Base-by-base conservation (phyloP, 2,329 filamentous ascomycete species). In the Magnaporthales sp. region DNA sequence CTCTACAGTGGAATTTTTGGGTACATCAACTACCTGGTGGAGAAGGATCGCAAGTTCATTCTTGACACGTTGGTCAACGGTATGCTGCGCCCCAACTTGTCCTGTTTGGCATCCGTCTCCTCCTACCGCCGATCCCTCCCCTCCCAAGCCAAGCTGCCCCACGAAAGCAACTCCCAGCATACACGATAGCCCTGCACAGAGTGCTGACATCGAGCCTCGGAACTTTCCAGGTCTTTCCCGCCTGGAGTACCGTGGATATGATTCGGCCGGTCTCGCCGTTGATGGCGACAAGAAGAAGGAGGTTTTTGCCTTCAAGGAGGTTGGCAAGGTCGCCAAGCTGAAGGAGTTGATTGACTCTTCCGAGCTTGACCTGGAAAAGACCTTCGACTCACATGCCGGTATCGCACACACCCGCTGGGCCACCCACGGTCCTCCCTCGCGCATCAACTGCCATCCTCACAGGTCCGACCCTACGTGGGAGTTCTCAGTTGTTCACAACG, bases 371-470 rank as follows among this genome's bases (percentile, higher is more conserved):
- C 84, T 93, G 73, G 91, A 87, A 79, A 96, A 97, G 86, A 86
- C 93, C 76, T 98, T 97, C 79, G 95, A 98, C 81, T 97, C 93
- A 76, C 95, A 99, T 83, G 93, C 92, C 76, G 95, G 94, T 78
- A 98, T 99, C 83, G 92, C 95, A 79, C 95, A 99, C 89, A 99
- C 95, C 71, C 89, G 95, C 79, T 99, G 95, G 95, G 95, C 95
- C 73, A 99, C 95, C 74, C 95, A 99, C 84, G 95, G 95, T 67
- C 89, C 92, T 69, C 95, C 95, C 66, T 97, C 93, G 71, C 91
- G 93, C 75, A 76, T 90, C 78, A 99, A 99, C 87, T 99, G 95
- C 89, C 95, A 99, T 80, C 95, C 95, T 74, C 94, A 98, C 86
- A 89, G 93, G 80, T 98, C 94, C 71, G 95, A 99, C 79, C 88